phyloP scores from a whole-genome alignment of 257 asterid genomes.

The Lycium barbarum region DNA sequence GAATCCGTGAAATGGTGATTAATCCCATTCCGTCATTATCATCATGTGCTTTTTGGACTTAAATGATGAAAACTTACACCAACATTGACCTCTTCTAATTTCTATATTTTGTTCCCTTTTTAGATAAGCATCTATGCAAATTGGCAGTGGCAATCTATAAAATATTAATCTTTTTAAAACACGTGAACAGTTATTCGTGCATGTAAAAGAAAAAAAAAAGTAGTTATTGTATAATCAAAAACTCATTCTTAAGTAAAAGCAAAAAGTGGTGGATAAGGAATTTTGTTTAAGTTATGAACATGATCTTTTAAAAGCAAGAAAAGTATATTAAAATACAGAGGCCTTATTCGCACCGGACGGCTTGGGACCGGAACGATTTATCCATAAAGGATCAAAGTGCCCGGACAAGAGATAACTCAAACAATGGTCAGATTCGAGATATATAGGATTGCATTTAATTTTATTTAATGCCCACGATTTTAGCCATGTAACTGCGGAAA shows the following conservation, averaged over 20 bases:
- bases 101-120: no score
- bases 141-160: not conserved
- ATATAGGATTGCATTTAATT: no score
- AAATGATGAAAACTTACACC: not conserved
- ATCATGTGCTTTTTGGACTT: not conserved
- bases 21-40: not conserved
- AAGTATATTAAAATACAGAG: no score
- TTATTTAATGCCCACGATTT: no score
- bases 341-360: no score
- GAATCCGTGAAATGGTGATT: no score
- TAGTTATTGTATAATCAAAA: not conserved
- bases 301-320: not conserved
- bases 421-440: no score
- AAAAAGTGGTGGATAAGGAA: not conserved
- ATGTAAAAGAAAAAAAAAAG: not conserved
- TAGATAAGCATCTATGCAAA: not conserved
- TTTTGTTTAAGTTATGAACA: not conserved
- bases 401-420: no score
- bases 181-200: not conserved
- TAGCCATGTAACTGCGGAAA: no score
- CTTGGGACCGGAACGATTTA: no score
- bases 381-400: no score
- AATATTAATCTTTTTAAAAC: not conserved
- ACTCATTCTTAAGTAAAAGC: not conserved
- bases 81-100: constrained; percentile 12